These are phyloP conservation scores for Paramyrothecium sp. DNA, from an alignment of 2,329 filamentous ascomycete genomes.

Conservation along the genomic window DNA sequence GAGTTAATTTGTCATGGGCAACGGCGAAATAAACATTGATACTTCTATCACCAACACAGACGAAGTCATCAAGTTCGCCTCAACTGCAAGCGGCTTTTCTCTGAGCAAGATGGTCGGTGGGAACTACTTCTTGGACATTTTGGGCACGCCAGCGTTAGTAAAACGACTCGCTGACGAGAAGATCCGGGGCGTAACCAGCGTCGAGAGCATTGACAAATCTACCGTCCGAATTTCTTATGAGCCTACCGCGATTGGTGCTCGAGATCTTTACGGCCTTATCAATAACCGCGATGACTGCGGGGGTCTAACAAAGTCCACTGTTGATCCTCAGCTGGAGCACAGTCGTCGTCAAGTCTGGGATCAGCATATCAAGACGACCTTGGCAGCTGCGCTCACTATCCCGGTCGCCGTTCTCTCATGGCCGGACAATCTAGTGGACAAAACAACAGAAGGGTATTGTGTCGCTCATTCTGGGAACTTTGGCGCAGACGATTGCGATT, in stretches of 20 bases:
- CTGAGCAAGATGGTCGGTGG: slow-evolving; percentile 20
- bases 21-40: slow-evolving; percentile 30
- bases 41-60: slow-evolving; percentile 17
- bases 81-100: slow-evolving; percentile 27
- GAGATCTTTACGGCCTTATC: slow-evolving; percentile 21
- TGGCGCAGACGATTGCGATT: slow-evolving; percentile 49
- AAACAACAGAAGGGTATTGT: slow-evolving; percentile 20
- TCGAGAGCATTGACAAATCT: slow-evolving; percentile 23
- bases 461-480: slow-evolving; percentile 44
- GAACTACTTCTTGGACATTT: slow-evolving; percentile 26
- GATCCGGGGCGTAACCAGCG: slow-evolving; percentile 21
- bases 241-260: slow-evolving; percentile 28
- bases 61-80: slow-evolving; percentile 21
- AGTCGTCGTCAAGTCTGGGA: slow-evolving; percentile 27
- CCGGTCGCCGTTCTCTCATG: slow-evolving; percentile 31
- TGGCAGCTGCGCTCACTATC: slow-evolving; percentile 27
- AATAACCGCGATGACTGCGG: slow-evolving; percentile 2
- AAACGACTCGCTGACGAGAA: background rate
- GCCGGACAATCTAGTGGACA: slow-evolving; percentile 17
- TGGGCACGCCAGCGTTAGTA: slow-evolving; percentile 15
- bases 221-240: slow-evolving; percentile 31
- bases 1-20: slow-evolving; percentile 37
- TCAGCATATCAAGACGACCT: slow-evolving; percentile 26
- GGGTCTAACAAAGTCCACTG: slow-evolving; percentile 27
- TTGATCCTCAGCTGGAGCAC: slow-evolving; percentile 28